A percentile compares a stretch with the other conserved stretches of the same genome.
Conservation (phyloP, 164 flowering plant genomes). For the Santalum album region DNA sequence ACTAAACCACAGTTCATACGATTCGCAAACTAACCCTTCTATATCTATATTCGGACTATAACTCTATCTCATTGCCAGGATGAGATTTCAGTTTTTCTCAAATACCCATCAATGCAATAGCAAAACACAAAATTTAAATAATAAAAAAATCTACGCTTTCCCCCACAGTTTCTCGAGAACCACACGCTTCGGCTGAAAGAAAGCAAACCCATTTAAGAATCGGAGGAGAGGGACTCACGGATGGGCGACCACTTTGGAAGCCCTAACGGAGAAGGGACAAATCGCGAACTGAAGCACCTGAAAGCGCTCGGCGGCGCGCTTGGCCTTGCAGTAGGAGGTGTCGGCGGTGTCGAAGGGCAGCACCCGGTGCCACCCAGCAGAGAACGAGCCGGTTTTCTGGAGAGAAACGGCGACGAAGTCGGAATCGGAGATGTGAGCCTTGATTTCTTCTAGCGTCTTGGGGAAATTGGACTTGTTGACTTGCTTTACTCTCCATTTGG, state of each 20-base stretch:
- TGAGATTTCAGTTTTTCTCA: no score
- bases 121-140: no score
- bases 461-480: constrained; percentile 60
- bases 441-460: constrained; percentile 32
- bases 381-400: constrained; percentile 50
- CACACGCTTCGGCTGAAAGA: neutral
- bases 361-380: constrained; percentile 53
- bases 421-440: constrained; percentile 30
- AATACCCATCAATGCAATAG: neutral
- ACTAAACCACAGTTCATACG: no score
- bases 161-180: neutral
- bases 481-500: constrained; percentile 43
- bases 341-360: constrained; percentile 58
- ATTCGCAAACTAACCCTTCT: no score
- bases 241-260: constrained; percentile 48
- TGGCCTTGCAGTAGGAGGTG: constrained; percentile 58
- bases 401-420: constrained; percentile 64
- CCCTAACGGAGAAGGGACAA: constrained; percentile 59
- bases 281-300: constrained; percentile 74
- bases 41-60: no score
- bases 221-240: constrained; percentile 42
- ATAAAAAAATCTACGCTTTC: no score
- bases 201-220: neutral
- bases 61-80: no score
- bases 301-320: constrained; percentile 54